Evolutionary conservation across 352 stramenopile species (phyloP).

Genomic region (Phytophthora nicotianae): DNA sequence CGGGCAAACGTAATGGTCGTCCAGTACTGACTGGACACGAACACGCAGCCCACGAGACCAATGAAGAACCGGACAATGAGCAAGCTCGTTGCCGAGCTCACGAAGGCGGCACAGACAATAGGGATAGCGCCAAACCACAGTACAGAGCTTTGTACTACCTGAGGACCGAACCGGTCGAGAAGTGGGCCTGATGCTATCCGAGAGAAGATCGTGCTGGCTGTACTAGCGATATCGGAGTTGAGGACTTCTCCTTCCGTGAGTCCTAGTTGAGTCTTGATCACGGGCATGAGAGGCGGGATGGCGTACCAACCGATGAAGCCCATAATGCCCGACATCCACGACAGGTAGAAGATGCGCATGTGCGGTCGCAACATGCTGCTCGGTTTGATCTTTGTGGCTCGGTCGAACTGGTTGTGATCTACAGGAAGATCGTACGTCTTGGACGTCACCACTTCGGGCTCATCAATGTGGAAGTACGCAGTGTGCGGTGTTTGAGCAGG

Average conservation of each 20-base stretch:
- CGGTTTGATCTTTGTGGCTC: conserved; percentile 79
- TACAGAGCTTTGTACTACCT: conserved; percentile 81
- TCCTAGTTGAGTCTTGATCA: conserved; percentile 87
- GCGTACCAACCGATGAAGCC: conserved; percentile 96
- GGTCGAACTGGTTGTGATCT: conserved; percentile 63
- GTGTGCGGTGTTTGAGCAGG: conserved; percentile 26
- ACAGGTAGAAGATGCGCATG: conserved; percentile 95
- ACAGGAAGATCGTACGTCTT: conserved; percentile 57
- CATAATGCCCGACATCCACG: conserved; percentile 92
- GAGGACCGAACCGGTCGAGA: conserved; percentile 92
- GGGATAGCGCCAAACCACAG: conserved; percentile 89
- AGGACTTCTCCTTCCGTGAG: conserved; percentile 89
- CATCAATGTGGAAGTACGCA: conserved; percentile 30
- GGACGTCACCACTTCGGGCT: conserved; percentile 23
- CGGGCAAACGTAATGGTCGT: conserved; percentile 94
- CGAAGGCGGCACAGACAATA: conserved; percentile 86
- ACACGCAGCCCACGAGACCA: conserved; percentile 93
- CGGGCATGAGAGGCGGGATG: conserved; percentile 93
- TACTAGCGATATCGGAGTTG: conserved; percentile 93
- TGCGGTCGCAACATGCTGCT: conserved; percentile 87
- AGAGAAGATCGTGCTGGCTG: conserved; percentile 92
- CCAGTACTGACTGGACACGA: conserved; percentile 96
- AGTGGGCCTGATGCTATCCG: conserved; percentile 93
- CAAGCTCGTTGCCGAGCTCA: conserved; percentile 76
- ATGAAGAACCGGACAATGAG: conserved; percentile 94